Percentiles rank a stretch among this genome's conserved stretches.
These are phyloP conservation scores for cucumber (Cucumis sativus) DNA, from an alignment of 306 rosid genomes.

Conservation along the genomic window DNA sequence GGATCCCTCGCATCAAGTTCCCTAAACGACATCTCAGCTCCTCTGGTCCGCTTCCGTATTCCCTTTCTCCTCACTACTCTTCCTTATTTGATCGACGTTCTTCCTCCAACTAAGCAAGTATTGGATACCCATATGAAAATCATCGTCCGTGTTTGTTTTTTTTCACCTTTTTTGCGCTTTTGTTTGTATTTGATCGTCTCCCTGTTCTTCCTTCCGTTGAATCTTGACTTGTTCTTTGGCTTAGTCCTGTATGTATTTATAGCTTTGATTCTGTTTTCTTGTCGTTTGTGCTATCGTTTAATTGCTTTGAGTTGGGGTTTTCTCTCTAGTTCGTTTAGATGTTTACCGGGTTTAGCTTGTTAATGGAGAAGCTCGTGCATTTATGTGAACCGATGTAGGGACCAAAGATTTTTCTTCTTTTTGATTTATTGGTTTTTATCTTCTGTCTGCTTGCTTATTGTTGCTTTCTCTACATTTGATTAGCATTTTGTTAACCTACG, in stretches of 20 bases:
- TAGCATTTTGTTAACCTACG: neutral
- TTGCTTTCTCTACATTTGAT: neutral
- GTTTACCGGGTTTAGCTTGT: neutral
- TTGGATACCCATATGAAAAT: neutral
- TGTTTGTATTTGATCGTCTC: neutral
- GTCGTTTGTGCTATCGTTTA: neutral
- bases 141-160: neutral
- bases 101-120: neutral
- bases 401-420: neutral
- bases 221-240: neutral
- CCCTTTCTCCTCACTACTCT: neutral
- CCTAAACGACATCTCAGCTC: constrained; percentile 41
- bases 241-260: neutral
- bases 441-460: neutral
- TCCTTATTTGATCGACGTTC: neutral
- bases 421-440: neutral
- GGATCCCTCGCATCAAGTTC: constrained; percentile 75
- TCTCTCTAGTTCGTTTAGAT: neutral
- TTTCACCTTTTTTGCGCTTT: neutral
- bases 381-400: neutral
- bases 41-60: constrained; percentile 17
- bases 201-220: neutral
- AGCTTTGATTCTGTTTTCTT: neutral
- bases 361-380: neutral
- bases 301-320: neutral